Evolutionary conservation across 2,329 filamentous ascomycete genomes (phyloP).

Genomic region (Esteya vermicola): DNA sequence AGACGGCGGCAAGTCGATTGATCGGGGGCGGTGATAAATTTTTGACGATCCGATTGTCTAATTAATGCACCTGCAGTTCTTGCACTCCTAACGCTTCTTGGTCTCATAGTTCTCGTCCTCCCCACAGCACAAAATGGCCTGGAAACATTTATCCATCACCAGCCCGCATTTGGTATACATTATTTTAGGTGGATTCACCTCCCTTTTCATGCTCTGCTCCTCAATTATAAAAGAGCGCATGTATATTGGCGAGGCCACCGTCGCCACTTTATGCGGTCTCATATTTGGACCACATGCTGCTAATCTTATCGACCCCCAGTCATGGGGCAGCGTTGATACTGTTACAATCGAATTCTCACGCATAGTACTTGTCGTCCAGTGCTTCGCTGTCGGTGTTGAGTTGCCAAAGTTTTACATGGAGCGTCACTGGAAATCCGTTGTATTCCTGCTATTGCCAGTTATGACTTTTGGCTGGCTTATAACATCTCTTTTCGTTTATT

Average conservation of each 20-base stretch:
- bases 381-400: constrained; percentile 83
- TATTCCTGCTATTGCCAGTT: constrained; percentile 77
- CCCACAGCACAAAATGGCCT: too few relatives aligned
- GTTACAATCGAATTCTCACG: constrained; percentile 82
- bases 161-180: constrained; percentile 96
- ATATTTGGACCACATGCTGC: constrained; percentile 80
- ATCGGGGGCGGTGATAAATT: constrained; percentile 12
- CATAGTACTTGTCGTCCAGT: constrained; percentile 81
- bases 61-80: too few relatives aligned
- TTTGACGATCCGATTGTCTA: not conserved
- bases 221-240: constrained; percentile 96
- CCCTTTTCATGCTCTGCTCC: constrained; percentile 95
- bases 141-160: constrained; percentile 74
- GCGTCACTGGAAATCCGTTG: constrained; percentile 86
- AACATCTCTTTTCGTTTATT: constrained; percentile 90
- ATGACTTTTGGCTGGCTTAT: constrained; percentile 96
- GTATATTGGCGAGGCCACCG: constrained; percentile 96
- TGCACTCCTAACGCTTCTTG: not conserved
- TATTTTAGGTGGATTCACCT: constrained; percentile 94
- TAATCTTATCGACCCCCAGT: constrained; percentile 59
- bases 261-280: constrained; percentile 76
- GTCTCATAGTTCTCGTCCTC: too few relatives aligned
- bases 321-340: constrained; percentile 74
- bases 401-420: constrained; percentile 95
- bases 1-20: constrained; percentile 12